phyloP scores from a whole-genome alignment of 352 stramenopile genomes.

The Peronospora farinosa region DNA sequence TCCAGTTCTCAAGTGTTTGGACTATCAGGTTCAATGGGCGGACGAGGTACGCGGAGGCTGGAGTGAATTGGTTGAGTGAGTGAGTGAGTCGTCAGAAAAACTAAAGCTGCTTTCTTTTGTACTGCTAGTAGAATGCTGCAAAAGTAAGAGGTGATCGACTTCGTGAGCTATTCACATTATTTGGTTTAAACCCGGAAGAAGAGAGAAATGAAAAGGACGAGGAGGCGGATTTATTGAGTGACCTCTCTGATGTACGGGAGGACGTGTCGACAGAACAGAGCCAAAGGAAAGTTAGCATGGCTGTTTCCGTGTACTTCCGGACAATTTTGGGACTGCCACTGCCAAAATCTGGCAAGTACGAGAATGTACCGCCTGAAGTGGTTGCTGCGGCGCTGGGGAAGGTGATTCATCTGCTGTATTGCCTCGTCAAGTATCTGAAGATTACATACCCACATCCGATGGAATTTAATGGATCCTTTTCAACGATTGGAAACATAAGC shows the following conservation, averaged over 20 bases:
- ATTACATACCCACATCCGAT: constrained; percentile 77
- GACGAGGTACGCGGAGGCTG: constrained; percentile 33
- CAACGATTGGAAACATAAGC: constrained; percentile 73
- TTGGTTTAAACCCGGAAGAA: constrained; percentile 31
- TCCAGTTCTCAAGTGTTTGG: constrained; percentile 54
- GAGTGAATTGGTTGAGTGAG: not conserved
- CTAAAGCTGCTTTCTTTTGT: constrained; percentile 2
- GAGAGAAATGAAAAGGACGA: constrained; percentile 5
- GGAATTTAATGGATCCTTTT: constrained; percentile 83
- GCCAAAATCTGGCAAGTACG: constrained; percentile 64
- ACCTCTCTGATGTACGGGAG: constrained; percentile 21
- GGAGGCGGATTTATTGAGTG: constrained; percentile 18
- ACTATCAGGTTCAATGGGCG: constrained; percentile 61
- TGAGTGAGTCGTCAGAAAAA: not conserved
- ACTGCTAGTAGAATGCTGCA: constrained; percentile 45
- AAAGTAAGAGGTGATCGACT: constrained; percentile 60
- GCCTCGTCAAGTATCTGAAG: constrained; percentile 62
- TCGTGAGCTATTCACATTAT: constrained; percentile 63
- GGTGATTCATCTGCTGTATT: constrained; percentile 66
- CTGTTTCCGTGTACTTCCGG: constrained; percentile 39
- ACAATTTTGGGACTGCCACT: constrained; percentile 64
- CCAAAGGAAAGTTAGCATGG: constrained; percentile 12
- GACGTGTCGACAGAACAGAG: constrained; percentile 14
- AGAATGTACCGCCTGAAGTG: constrained; percentile 67
- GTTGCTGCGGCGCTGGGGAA: constrained; percentile 64